These are phyloP conservation scores for Ilex asprella DNA, from an alignment of 257 asterid species.

Conservation along the genomic window DNA sequence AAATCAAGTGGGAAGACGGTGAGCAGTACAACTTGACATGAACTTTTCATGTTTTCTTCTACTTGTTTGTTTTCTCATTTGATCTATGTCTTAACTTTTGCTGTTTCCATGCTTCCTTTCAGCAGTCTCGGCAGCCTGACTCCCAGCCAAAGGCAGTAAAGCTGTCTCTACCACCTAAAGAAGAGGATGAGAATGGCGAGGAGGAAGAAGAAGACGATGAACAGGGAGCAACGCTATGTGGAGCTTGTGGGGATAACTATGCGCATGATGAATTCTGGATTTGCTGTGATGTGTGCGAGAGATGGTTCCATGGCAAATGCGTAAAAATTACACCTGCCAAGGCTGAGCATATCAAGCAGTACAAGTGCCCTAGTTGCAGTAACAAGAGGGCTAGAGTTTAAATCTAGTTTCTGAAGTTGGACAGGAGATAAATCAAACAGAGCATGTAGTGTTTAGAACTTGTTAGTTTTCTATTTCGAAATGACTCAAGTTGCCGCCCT, in stretches of 20 bases:
- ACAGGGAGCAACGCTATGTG: slow-evolving; percentile 62
- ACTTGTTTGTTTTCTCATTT: neutral
- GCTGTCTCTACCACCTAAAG: slow-evolving; percentile 8
- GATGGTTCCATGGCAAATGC: slow-evolving; percentile 81
- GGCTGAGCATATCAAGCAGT: slow-evolving; percentile 80
- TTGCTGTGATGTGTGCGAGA: slow-evolving; percentile 73
- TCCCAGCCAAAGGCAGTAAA: neutral
- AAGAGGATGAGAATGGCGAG: slow-evolving; percentile 37
- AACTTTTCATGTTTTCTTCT: neutral
- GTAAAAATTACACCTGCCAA: slow-evolving; percentile 80
- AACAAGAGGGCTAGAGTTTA: slow-evolving; percentile 60
- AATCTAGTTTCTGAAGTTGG: slow-evolving; percentile 15
- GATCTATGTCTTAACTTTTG: no score
- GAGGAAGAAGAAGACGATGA: slow-evolving; percentile 62
- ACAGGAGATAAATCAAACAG: slow-evolving; percentile 8
- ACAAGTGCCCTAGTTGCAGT: slow-evolving; percentile 78
- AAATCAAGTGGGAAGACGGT: neutral
- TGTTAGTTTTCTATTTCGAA: slow-evolving; percentile 9
- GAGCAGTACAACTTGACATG: no score
- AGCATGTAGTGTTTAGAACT: slow-evolving; percentile 16
- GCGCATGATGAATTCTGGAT: slow-evolving; percentile 74
- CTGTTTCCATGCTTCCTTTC: no score
- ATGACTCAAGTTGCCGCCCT: slow-evolving; percentile 1
- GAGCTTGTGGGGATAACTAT: slow-evolving; percentile 65
- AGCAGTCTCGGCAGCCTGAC: neutral